Evolutionary conservation across 306 rosid species (phyloP).

Genomic region (Cajanus cajan): DNA sequence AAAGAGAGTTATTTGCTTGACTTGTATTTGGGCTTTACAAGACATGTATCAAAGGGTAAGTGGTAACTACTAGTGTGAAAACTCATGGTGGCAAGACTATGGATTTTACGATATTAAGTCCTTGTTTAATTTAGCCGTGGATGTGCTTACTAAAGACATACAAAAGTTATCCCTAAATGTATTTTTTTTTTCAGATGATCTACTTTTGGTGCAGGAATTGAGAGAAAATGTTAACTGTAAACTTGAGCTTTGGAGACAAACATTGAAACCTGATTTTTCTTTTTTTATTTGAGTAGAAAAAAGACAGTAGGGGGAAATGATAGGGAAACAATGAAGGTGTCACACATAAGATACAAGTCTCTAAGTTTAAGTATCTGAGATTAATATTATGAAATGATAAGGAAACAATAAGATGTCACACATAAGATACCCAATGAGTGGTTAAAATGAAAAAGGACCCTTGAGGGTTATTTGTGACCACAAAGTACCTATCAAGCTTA

Average conservation of each 20-base stretch:
- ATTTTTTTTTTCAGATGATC: not conserved
- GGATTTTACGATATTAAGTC: not conserved
- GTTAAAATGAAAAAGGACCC: not conserved
- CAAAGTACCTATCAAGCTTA: too few relatives aligned
- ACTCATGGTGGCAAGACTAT: not conserved
- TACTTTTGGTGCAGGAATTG: not conserved
- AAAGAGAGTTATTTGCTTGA: not conserved
- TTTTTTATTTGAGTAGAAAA: not conserved
- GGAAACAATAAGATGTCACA: not conserved
- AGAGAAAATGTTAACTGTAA: not conserved
- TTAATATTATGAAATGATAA: too few relatives aligned
- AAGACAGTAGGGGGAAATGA: not conserved
- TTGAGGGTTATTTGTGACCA: not conserved
- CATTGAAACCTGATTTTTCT: not conserved
- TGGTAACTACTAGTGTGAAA: not conserved
- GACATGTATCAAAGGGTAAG: not conserved
- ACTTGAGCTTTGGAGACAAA: not conserved
- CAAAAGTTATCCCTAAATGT: not conserved
- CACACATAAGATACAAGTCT: not conserved
- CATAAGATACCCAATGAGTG: not conserved
- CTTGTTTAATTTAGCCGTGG: too few relatives aligned
- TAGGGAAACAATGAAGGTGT: too few relatives aligned
- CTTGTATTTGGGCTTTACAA: not conserved
- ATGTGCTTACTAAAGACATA: not conserved
- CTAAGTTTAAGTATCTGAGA: not conserved